These are phyloP conservation scores for Plantago lanceolata DNA, from an alignment of 305 asterid genomes.

Conservation along the genomic window DNA sequence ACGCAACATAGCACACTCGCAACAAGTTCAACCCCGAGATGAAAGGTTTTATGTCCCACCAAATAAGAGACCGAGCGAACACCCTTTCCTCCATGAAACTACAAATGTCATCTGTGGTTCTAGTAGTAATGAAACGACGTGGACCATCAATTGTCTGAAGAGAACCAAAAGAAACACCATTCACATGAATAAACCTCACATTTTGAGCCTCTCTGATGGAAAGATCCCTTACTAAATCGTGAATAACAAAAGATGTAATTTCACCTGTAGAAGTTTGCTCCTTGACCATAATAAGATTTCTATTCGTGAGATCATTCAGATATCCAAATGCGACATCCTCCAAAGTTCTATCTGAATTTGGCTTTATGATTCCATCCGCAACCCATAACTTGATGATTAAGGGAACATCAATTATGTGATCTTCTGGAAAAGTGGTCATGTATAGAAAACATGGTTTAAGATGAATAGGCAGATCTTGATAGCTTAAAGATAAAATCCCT, in stretches of 20 bases:
- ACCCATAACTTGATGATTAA: conserved; percentile 4
- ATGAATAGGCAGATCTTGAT: background rate
- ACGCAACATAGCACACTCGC: background rate
- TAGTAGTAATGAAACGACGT: background rate
- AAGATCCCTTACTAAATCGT: conserved; percentile 7
- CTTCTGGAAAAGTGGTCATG: background rate
- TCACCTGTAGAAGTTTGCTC: background rate
- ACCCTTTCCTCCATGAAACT: background rate
- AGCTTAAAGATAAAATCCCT: background rate
- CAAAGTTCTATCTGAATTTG: background rate
- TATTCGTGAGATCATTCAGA: background rate
- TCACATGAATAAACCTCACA: background rate
- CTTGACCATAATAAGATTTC: conserved; percentile 2
- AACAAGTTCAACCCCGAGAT: background rate
- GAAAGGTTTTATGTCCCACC: background rate
- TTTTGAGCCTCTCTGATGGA: background rate
- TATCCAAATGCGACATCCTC: background rate
- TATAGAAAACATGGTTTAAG: conserved; percentile 1
- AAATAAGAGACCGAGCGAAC: background rate
- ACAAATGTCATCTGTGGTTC: background rate
- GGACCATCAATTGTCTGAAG: background rate
- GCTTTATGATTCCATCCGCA: background rate
- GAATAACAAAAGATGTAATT: background rate
- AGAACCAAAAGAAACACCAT: background rate
- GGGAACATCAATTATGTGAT: background rate